These are phyloP conservation scores for Xylaria sp. DNA, from an alignment of 2,329 filamentous ascomycete species.

Conservation along the genomic window DNA sequence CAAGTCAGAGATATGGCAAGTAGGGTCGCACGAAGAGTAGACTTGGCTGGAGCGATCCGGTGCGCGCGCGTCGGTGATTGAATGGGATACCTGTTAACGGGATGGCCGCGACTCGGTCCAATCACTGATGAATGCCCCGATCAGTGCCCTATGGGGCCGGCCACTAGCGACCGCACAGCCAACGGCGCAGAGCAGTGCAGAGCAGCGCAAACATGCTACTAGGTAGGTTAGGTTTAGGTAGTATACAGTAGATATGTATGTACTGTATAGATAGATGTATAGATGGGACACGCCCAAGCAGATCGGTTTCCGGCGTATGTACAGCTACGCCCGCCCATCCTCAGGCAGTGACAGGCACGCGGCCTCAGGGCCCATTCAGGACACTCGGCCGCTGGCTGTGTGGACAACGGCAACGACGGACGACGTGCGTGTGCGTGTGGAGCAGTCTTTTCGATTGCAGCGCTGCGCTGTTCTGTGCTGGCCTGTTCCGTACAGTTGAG, in stretches of 20 bases:
- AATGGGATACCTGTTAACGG: not conserved
- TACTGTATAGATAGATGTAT: too few relatives aligned
- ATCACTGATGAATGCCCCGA: not conserved
- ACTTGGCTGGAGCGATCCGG: not conserved
- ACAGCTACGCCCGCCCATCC: too few relatives aligned
- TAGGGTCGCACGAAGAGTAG: not conserved
- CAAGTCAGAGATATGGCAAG: constrained; percentile 10
- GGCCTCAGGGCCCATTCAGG: too few relatives aligned
- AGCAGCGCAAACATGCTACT: not conserved
- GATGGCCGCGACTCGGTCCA: constrained; percentile 6
- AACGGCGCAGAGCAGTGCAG: not conserved
- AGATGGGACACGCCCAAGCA: too few relatives aligned
- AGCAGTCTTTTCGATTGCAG: not conserved
- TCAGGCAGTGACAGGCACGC: too few relatives aligned
- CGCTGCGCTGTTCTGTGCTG: too few relatives aligned
- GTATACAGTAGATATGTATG: too few relatives aligned
- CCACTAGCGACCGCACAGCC: constrained; percentile 1
- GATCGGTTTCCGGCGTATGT: too few relatives aligned
- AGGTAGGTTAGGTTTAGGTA: not conserved
- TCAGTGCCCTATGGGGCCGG: too few relatives aligned
- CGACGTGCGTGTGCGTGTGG: not conserved
- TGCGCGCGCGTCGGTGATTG: not conserved
- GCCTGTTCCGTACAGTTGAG: too few relatives aligned
- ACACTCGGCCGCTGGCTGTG: too few relatives aligned
- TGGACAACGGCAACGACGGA: too few relatives aligned